These are phyloP conservation scores for Ophiocordyceps camponoti-leonardi DNA, from an alignment of 2,329 filamentous ascomycete genomes.

Conservation along the genomic window DNA sequence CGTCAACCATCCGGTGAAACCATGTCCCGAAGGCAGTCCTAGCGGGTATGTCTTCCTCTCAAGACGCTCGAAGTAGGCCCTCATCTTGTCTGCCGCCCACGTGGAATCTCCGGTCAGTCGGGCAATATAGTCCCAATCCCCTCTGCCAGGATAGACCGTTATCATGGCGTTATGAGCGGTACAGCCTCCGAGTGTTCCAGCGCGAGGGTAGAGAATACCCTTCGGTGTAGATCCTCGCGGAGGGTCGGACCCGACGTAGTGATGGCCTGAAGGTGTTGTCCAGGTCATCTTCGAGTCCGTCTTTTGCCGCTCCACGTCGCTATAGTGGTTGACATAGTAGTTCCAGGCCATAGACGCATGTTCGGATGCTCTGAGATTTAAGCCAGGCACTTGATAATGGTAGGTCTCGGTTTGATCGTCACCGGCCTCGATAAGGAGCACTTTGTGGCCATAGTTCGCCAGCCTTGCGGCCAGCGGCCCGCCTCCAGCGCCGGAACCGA, in stretches of 20 bases:
- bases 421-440: constrained; percentile 43
- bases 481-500: constrained; percentile 44
- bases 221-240: constrained; percentile 21
- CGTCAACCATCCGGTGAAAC: constrained; percentile 3
- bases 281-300: constrained; percentile 43
- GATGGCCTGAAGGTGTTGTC: constrained; percentile 27
- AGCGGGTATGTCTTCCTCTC: background rate
- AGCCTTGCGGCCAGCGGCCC: constrained; percentile 40
- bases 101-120: background rate
- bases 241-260: constrained; percentile 25
- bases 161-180: background rate
- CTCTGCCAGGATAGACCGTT: constrained; percentile 4
- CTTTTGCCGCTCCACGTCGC: constrained; percentile 30
- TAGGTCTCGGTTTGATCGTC: constrained; percentile 33
- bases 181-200: background rate
- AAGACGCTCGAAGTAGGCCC: background rate
- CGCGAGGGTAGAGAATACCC: constrained; percentile 15
- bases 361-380: constrained; percentile 26
- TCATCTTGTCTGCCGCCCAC: background rate
- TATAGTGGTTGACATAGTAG: constrained; percentile 45
- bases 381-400: constrained; percentile 23
- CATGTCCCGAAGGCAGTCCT: background rate
- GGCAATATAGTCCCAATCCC: constrained; percentile 41
- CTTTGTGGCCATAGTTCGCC: constrained; percentile 39
- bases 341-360: constrained; percentile 42